Evolutionary conservation across 768 basidiomycete genomes (phyloP).

Genomic region (Hygrophorus russula): DNA sequence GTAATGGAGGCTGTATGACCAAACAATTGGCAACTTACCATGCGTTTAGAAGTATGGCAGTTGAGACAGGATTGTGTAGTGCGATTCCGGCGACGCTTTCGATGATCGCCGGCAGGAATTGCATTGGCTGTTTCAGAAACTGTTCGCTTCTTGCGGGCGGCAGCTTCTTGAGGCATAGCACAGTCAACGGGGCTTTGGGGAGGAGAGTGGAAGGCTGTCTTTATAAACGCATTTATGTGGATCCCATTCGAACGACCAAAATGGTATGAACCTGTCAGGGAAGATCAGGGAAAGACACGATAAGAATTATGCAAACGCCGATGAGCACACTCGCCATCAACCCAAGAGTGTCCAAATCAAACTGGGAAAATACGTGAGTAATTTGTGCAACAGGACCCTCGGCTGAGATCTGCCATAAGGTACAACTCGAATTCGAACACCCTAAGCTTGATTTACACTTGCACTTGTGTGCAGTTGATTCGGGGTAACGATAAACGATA

Average conservation of each 20-base stretch:
- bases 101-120: slow-evolving; percentile 35
- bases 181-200: slow-evolving; percentile 6
- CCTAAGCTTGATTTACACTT: too few relatives aligned
- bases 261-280: slow-evolving; percentile 14
- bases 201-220: slow-evolving; percentile 15
- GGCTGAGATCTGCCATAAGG: not conserved
- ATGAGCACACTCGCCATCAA: slow-evolving; percentile 14
- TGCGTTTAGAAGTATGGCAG: slow-evolving; percentile 64
- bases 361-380: slow-evolving; percentile 10
- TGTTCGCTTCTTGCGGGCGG: slow-evolving; percentile 18
- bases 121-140: slow-evolving; percentile 14
- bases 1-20: not conserved
- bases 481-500: too few relatives aligned
- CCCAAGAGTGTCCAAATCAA: slow-evolving; percentile 15
- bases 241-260: slow-evolving; percentile 13
- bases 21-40: slow-evolving; percentile 31
- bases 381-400: not conserved
- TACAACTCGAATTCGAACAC: too few relatives aligned
- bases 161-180: slow-evolving; percentile 20
- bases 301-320: slow-evolving; percentile 7
- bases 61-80: slow-evolving; percentile 67
- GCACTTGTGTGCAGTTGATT: too few relatives aligned
- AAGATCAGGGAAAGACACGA: slow-evolving; percentile 16
- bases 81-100: slow-evolving; percentile 55
- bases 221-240: slow-evolving; percentile 15